These are phyloP conservation scores for Pestalotiopsis sp. DNA, from an alignment of 2,329 filamentous ascomycete genomes.

Conservation along the genomic window DNA sequence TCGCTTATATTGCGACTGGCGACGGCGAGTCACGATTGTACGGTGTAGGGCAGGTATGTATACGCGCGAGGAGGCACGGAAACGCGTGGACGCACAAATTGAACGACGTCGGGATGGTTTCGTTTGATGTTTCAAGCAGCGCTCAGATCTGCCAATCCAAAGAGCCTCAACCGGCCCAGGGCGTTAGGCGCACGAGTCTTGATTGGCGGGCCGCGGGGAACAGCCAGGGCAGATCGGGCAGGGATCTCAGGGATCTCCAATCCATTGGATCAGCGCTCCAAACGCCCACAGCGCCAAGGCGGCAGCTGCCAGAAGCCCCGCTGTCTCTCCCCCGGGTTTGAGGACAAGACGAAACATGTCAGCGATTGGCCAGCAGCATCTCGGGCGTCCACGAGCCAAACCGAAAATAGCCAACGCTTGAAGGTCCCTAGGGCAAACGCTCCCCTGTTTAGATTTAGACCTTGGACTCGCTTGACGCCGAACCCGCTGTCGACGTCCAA, in stretches of 20 bases:
- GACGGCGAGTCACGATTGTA: not conserved
- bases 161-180: conserved; percentile 8
- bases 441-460: not conserved
- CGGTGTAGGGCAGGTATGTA: not conserved
- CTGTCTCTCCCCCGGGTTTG: conserved; percentile 2
- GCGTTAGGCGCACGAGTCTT: not conserved
- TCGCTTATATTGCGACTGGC: not conserved
- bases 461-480: not conserved
- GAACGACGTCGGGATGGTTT: conserved; percentile 13
- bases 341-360: conserved; percentile 9
- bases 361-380: conserved; percentile 12
- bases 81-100: conserved; percentile 5
- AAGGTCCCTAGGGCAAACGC: not conserved
- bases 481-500: not conserved
- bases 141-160: conserved; percentile 13
- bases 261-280: not conserved
- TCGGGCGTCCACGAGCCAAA: not conserved
- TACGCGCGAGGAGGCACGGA: not conserved
- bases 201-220: not conserved
- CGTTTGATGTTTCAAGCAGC: conserved; percentile 20
- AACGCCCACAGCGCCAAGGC: conserved; percentile 5
- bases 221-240: not conserved
- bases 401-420: not conserved
- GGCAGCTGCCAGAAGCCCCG: conserved; percentile 1
- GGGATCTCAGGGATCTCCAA: not conserved